Percentiles rank a stretch among this genome's conserved stretches.
These are phyloP conservation scores for Agrostemma githago DNA, from an alignment of 148 eudicot species.

Conservation along the genomic window DNA sequence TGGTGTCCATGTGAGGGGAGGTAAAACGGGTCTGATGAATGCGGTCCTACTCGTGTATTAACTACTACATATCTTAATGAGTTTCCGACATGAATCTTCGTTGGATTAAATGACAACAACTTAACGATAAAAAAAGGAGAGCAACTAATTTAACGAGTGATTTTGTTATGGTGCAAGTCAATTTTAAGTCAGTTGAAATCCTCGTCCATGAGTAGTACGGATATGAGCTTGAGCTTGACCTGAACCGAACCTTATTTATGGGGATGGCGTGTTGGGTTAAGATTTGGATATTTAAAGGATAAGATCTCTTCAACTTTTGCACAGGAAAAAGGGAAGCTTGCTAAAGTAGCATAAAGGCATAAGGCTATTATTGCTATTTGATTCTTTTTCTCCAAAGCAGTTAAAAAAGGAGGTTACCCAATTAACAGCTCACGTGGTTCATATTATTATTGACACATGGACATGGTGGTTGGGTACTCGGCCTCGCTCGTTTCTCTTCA, in stretches of 20 bases:
- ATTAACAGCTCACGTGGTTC: constrained; percentile 20
- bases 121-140: too few species aligned
- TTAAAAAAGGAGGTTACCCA: background rate
- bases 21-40: too few species aligned
- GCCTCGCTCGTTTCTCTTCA: too few species aligned
- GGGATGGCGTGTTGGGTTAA: constrained; percentile 9
- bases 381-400: constrained; percentile 18
- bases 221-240: background rate
- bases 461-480: constrained; percentile 12
- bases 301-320: constrained; percentile 18
- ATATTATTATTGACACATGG: constrained; percentile 14
- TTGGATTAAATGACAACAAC: too few species aligned
- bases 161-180: background rate
- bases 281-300: constrained; percentile 18
- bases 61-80: too few species aligned
- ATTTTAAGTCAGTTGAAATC: background rate
- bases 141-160: too few species aligned
- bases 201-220: background rate
- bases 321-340: constrained; percentile 2
- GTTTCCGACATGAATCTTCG: too few species aligned
- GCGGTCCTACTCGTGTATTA: too few species aligned
- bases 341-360: constrained; percentile 8
- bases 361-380: background rate
- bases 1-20: background rate
- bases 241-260: background rate